Evolutionary conservation across 345 rosid genomes (phyloP).

Genomic region (Atalantia buxifolia): DNA sequence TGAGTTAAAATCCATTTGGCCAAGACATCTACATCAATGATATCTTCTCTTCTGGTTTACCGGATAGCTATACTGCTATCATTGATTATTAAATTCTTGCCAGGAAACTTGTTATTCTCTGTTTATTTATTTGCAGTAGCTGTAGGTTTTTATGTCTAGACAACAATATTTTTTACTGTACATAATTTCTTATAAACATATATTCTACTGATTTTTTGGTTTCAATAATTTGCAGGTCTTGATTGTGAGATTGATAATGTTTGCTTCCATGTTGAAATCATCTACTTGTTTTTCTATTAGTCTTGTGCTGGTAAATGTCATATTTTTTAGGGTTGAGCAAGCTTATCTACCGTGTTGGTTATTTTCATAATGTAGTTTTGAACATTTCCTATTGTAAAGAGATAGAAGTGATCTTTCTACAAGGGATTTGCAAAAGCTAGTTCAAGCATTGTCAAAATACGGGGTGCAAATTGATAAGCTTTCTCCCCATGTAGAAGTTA

Average conservation of each 20-base stretch:
- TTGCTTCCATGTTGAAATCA: background rate
- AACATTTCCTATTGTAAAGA: conserved; percentile 35
- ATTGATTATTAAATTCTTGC: background rate
- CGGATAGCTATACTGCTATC: background rate
- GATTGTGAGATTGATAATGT: background rate
- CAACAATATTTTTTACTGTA: background rate
- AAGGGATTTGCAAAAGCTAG: conserved; percentile 93
- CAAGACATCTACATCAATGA: background rate
- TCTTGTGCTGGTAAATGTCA: background rate
- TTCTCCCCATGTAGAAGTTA: conserved; percentile 96
- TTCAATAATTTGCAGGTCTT: background rate
- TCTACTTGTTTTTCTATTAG: background rate
- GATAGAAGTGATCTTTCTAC: conserved; percentile 83
- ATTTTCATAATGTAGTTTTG: conserved; percentile 14
- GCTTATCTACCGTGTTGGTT: background rate
- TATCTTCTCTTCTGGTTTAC: background rate
- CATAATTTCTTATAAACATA: background rate
- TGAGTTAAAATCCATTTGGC: background rate
- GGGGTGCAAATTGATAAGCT: conserved; percentile 98
- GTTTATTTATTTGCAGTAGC: background rate
- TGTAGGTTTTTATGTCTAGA: background rate
- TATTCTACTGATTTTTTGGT: background rate
- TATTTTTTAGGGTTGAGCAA: background rate
- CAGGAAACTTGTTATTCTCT: background rate
- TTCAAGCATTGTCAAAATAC: conserved; percentile 96